Percentiles rank a stretch among this genome's conserved stretches.
phyloP scores from a whole-genome alignment of 768 basidiomycete species.

The Boletus pseudo-olivaceus region DNA sequence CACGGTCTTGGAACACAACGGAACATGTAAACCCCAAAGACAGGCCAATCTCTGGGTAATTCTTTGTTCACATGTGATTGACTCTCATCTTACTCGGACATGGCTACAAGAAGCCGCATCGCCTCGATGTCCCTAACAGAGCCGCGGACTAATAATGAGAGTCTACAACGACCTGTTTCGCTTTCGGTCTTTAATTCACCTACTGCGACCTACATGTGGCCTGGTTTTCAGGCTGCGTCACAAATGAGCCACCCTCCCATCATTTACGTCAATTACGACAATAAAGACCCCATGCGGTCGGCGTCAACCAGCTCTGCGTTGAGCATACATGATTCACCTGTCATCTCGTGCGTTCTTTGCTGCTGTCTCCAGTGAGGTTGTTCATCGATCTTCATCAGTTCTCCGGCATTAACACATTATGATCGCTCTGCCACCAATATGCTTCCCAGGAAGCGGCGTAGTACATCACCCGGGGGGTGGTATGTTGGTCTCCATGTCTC shows the following conservation, averaged over 20 bases:
- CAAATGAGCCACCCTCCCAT: conserved; percentile 40
- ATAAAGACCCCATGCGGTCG: conserved; percentile 31
- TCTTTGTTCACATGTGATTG: conserved; percentile 4
- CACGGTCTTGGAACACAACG: conserved; percentile 29
- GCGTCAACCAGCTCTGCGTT: conserved; percentile 29
- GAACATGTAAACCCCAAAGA: conserved; percentile 22
- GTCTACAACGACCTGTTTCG: conserved; percentile 32
- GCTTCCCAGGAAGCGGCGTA: conserved; percentile 32
- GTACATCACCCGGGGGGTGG: conserved; percentile 30
- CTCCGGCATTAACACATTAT: conserved; percentile 26
- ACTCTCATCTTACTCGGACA: conserved; percentile 18
- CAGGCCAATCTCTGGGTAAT: conserved; percentile 27
- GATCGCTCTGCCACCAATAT: conserved; percentile 29
- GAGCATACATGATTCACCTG: conserved; percentile 29
- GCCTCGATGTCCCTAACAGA: conserved; percentile 23
- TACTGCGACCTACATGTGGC: conserved; percentile 47
- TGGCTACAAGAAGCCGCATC: conserved; percentile 18
- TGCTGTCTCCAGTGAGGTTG: conserved; percentile 6
- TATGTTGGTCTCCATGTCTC: conserved; percentile 14
- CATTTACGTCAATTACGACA: conserved; percentile 37
- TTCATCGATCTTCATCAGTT: conserved; percentile 23
- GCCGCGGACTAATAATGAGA: conserved; percentile 20
- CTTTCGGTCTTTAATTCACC: conserved; percentile 42
- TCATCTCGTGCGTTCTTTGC: conserved; percentile 29
- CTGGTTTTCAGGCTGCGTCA: conserved; percentile 42